Evolutionary conservation across 441 rosid species (phyloP).

Genomic region (Jatropha multifida): DNA sequence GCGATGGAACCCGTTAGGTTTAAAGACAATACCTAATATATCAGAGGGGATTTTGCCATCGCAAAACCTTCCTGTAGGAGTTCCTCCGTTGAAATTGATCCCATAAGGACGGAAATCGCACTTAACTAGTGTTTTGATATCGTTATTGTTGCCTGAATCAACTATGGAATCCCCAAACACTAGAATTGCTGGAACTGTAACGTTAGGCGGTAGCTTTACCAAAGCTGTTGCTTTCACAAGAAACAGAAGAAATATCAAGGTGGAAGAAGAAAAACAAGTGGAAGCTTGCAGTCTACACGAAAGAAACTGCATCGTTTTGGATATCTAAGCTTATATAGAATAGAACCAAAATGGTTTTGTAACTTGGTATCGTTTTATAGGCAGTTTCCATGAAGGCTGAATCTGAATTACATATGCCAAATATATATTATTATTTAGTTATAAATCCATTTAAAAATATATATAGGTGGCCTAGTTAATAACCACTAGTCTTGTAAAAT

Average conservation of each 20-base stretch:
- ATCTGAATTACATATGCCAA: too few species aligned
- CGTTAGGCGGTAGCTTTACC: slow-evolving; percentile 35
- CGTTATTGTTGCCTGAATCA: slow-evolving; percentile 75
- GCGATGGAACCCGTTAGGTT: too few species aligned
- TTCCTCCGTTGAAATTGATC: slow-evolving; percentile 48
- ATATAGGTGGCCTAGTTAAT: too few species aligned
- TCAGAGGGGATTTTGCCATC: slow-evolving; percentile 66
- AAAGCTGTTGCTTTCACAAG: slow-evolving; percentile 9
- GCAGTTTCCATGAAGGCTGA: too few species aligned
- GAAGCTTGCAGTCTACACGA: background rate
- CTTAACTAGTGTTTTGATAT: slow-evolving; percentile 43
- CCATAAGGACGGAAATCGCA: slow-evolving; percentile 69
- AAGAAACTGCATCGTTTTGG: slow-evolving; percentile 1
- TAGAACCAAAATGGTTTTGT: too few species aligned
- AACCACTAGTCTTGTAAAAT: background rate
- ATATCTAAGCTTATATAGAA: background rate
- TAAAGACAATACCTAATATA: slow-evolving; percentile 38
- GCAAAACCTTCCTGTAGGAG: slow-evolving; percentile 68
- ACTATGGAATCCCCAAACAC: slow-evolving; percentile 78
- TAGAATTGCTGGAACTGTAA: slow-evolving; percentile 51
- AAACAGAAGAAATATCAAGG: slow-evolving; percentile 1
- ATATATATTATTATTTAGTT: background rate
- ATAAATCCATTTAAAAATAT: too few species aligned
- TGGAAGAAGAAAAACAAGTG: background rate
- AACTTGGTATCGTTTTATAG: too few species aligned